Base-by-base conservation (phyloP, 306 rosid genomes). In the Echinosophora koreensis region DNA sequence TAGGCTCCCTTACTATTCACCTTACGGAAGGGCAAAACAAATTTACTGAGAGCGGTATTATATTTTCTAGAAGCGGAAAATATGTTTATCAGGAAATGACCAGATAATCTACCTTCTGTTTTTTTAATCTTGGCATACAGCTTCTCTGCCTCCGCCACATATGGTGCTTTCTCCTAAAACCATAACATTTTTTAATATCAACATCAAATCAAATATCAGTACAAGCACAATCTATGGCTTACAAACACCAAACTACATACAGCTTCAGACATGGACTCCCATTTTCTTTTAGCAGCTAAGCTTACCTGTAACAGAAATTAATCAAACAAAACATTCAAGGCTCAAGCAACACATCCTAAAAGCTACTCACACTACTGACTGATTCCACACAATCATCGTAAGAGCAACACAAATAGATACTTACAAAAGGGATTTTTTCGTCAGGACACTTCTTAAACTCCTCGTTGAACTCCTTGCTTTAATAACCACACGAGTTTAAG, bases 231-330 rank as follows among this genome's bases (percentile, higher is more conserved):
- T 6, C 12, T n/a, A 51, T 3, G 13, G 18, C 6, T n/a, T 8
- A 52, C 17, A 16, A 13, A 15, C 3, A 13, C 16, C 1, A 3
- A n/a, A 39, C 58, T 12, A 79, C 94, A 52, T 86, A 89, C 94
- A 74, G 91, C 81, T 1, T 79, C 90, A 30, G 90, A 55, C 90
- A 89, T 38, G 0, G 91, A 75, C 85, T 89, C 87, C 94, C 94
- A 89, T 77, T 87, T 87, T 0, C 86, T 90, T 10, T 91, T 91
- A 62, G 91, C 94, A 77, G 91, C 94, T 67, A 87, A 85, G n/a
- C 91, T 91, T 72, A 89, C 91, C 94, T 89, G 1, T 22, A 22
- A 0, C 22, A 0, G 71, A 70, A 39, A 15, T 27, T 11, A 44
- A 37, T 42, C 15, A 55, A 51, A 15, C 5, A 57, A 13, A 1